Evolutionary conservation across 805 yeast species (phyloP), one percentile per base, ranked within the genome.

Genomic region (Lipomyces anomalus): DNA sequence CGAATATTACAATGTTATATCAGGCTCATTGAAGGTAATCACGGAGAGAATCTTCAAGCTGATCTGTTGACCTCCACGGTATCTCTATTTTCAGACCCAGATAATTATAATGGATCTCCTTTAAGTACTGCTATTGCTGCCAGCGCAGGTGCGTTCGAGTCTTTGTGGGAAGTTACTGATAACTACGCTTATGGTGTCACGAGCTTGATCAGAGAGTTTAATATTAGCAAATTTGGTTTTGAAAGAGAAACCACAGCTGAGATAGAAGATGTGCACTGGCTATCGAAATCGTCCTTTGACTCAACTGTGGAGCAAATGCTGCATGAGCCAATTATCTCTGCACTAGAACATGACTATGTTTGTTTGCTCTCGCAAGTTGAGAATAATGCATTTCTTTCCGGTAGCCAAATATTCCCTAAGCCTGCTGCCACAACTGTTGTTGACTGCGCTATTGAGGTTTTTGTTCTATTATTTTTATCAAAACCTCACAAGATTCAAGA

Each of bases 401-500:
- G 45, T n/a, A 44, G 53, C 54, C 52, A 50, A 32, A 24, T 43
- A 4, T 37, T 32, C 5, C 55, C 55, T 9, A 51, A 44, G 1
- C 64, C 70, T 24, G 50, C 60, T 6, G 57, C 71, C 1, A 75
- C 78, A 0, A 67, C 78, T 41, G 65, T 84, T 2, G 74, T 87
- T n/a, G 95, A 90, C 64, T 61, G 75, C 1, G 81, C 96, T 0
- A 79, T 90, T 58, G 87, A 82, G 48, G 70, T 89, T 1, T 85
- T 88, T 59, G 78, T 84, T 4, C 59, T 74, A 6, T 71, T 83
- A 1, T 82, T 90, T 53, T 85, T 94, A 0, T 69, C 72, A 47
- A 73, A 90, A 54, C 78, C 89, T 5, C 65, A 77, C 3, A 84
- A 86, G 50, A 83, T 92, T 43, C 97, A 90, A 58, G 80, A 82